Conservation (phyloP, 31 red algal species). For the Bonnemaisonia californica region DNA sequence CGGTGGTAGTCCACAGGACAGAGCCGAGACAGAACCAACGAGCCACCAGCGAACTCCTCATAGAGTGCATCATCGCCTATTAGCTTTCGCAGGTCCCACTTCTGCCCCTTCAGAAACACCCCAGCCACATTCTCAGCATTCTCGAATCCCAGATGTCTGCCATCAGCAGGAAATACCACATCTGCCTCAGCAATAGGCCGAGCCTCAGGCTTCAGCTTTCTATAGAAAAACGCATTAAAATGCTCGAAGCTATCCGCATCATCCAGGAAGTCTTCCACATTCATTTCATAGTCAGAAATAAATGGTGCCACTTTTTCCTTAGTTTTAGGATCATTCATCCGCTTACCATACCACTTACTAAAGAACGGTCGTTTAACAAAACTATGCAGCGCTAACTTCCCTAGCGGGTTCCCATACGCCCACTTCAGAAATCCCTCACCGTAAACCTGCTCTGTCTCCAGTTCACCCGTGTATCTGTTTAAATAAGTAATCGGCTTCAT, state of each 20-base stretch:
- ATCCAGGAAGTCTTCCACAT: background rate
- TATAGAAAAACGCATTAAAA: slow-evolving; percentile 19
- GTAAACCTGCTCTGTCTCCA: too few species aligned
- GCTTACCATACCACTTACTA: slow-evolving; percentile 1
- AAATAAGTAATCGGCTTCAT: too few species aligned
- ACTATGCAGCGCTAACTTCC: too few species aligned
- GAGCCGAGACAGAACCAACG: background rate
- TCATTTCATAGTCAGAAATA: slow-evolving; percentile 7
- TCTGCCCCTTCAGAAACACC: slow-evolving; percentile 11
- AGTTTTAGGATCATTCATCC: background rate
- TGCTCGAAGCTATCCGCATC: background rate
- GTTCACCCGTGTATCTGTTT: too few species aligned
- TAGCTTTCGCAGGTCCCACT: background rate
- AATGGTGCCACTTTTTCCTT: slow-evolving; percentile 12
- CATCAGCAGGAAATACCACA: slow-evolving; percentile 3
- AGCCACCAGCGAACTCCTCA: background rate
- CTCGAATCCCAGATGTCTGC: background rate
- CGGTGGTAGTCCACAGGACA: slow-evolving; percentile 13
- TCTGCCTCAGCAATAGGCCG: background rate
- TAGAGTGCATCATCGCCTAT: slow-evolving; percentile 1
- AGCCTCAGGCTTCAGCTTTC: background rate
- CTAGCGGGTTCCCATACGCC: too few species aligned
- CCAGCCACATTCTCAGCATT: background rate
- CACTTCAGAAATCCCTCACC: too few species aligned
- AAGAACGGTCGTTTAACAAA: slow-evolving; percentile 11